Evolutionary conservation across 2,329 filamentous ascomycete genomes (phyloP).

Genomic region (Exophiala phaeomuriformis): DNA sequence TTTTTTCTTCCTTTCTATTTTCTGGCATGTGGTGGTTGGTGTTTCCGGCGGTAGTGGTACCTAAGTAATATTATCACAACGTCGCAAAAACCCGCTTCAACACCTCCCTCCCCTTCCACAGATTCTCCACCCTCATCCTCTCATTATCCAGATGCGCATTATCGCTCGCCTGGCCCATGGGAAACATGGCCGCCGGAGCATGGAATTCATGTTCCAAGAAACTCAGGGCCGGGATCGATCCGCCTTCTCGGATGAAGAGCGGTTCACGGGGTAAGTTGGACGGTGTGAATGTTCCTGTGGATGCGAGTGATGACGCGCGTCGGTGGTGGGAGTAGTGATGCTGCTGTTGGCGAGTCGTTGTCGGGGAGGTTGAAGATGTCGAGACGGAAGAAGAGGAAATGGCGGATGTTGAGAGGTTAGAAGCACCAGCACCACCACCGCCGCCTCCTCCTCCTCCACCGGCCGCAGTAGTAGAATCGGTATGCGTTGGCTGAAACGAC

Average conservation of each 20-base stretch:
- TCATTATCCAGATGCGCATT: slow-evolving; percentile 93
- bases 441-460: too few species aligned
- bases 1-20: not conserved
- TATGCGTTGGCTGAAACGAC: not conserved
- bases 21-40: too few species aligned
- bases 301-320: slow-evolving; percentile 36
- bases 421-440: too few species aligned
- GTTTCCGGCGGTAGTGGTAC: too few species aligned
- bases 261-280: slow-evolving; percentile 23
- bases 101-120: slow-evolving; percentile 87
- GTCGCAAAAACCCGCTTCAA: slow-evolving; percentile 73
- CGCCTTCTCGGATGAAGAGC: slow-evolving; percentile 89
- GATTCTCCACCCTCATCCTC: slow-evolving; percentile 74
- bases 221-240: slow-evolving; percentile 86
- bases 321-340: slow-evolving; percentile 13
- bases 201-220: slow-evolving; percentile 46
- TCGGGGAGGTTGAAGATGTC: not conserved
- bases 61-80: not conserved
- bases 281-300: slow-evolving; percentile 24
- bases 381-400: not conserved
- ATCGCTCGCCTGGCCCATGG: slow-evolving; percentile 91
- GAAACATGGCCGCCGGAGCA: slow-evolving; percentile 45
- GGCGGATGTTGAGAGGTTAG: slow-evolving; percentile 3
- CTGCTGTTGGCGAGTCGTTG: not conserved
- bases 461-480: too few species aligned